These are phyloP conservation scores for Rhizophagus prolifer DNA, from an alignment of 192 early-diverging fungal species.

Conservation along the genomic window DNA sequence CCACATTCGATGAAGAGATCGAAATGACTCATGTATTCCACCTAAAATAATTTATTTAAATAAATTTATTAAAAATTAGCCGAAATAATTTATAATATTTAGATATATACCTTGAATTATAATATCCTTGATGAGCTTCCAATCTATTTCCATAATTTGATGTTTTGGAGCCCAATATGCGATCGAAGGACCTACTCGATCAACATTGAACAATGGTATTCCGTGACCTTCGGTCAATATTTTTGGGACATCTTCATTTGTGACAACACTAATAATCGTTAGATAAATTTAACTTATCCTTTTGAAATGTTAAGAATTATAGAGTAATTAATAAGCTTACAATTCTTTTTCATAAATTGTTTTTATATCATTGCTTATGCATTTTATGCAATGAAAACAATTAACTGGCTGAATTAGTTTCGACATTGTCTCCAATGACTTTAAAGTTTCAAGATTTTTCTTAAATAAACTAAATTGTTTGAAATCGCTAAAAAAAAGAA, in stretches of 20 bases:
- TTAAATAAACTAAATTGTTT: conserved; percentile 14
- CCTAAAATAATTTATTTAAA: conserved; percentile 14
- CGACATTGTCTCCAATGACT: not conserved
- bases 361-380: conserved; percentile 10
- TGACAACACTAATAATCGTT: not conserved
- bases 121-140: conserved; percentile 2
- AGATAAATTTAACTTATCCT: not conserved
- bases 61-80: not conserved
- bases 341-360: conserved; percentile 26
- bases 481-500: not conserved
- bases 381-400: conserved; percentile 20
- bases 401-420: not conserved
- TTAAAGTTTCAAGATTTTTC: conserved; percentile 20
- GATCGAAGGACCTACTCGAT: conserved; percentile 22
- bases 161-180: conserved; percentile 20
- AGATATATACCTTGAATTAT: conserved; percentile 1
- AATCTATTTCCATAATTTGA: conserved; percentile 19
- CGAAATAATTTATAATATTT: not conserved
- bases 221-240: conserved; percentile 19
- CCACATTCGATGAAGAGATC: conserved; percentile 22
- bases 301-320: not conserved
- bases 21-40: not conserved
- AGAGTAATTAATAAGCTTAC: not conserved
- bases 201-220: conserved; percentile 8
- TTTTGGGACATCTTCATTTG: not conserved